Evolutionary conservation across 1,284 basidiomycete genomes (phyloP).

Genomic region (Pholiota adiposa): DNA sequence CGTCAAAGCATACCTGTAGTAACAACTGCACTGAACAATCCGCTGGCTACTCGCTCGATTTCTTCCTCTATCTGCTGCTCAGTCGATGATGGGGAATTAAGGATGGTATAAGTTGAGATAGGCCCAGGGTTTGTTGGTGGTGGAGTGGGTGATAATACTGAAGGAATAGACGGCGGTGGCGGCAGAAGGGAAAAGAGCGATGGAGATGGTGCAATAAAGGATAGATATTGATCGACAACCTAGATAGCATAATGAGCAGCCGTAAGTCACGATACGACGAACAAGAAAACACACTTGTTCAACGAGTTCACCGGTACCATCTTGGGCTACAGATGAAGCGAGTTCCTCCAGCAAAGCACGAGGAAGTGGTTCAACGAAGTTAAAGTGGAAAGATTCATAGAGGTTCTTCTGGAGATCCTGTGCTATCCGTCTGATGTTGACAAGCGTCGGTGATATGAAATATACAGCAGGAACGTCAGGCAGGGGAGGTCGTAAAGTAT

Average conservation of each 20-base stretch:
- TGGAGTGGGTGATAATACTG: conserved; percentile 36
- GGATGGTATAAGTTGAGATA: conserved; percentile 73
- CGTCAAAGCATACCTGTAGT: conserved; percentile 70
- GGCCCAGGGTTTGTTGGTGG: conserved; percentile 38
- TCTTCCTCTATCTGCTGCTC: conserved; percentile 94
- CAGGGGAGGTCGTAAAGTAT: conserved; percentile 87
- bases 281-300: conserved; percentile 59
- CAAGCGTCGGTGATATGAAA: conserved; percentile 90
- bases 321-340: conserved; percentile 85
- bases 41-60: conserved; percentile 90
- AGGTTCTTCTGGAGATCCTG: conserved; percentile 86
- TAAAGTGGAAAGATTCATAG: conserved; percentile 94
- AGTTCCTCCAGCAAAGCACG: conserved; percentile 93
- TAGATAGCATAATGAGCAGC: conserved; percentile 32
- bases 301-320: conserved; percentile 84
- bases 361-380: conserved; percentile 92
- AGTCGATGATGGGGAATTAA: conserved; percentile 91
- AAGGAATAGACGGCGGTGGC: conserved; percentile 41
- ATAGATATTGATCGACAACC: conserved; percentile 96
- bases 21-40: conserved; percentile 92
- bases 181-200: conserved; percentile 93
- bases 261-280: background rate
- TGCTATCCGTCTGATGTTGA: conserved; percentile 88
- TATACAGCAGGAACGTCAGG: conserved; percentile 98
- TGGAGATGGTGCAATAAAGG: conserved; percentile 94